A percentile compares a stretch with the other conserved stretches of the same genome.
These are phyloP conservation scores for Eustoma russellianum DNA, from an alignment of 257 asterid species.

Conservation along the genomic window DNA sequence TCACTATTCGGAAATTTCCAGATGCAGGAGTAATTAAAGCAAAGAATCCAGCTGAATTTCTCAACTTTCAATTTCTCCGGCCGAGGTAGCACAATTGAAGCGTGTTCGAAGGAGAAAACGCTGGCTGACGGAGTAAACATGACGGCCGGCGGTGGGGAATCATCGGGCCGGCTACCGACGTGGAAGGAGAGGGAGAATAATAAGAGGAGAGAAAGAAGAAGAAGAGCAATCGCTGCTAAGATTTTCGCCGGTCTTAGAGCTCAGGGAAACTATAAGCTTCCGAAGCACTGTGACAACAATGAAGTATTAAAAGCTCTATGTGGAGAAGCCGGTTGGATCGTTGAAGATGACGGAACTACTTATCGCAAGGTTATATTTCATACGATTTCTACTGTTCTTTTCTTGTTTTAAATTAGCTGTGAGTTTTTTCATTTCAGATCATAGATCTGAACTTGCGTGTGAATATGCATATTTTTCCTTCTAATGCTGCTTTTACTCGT, in stretches of 20 bases:
- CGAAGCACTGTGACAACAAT: slow-evolving; percentile 74
- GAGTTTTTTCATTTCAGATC: background rate
- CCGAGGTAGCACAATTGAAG: background rate
- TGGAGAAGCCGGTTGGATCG: slow-evolving; percentile 74
- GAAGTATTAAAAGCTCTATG: slow-evolving; percentile 83
- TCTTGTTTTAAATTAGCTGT: background rate
- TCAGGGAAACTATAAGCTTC: slow-evolving; percentile 66
- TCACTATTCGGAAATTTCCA: background rate
- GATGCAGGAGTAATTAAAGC: no score
- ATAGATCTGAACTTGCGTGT: slow-evolving; percentile 1
- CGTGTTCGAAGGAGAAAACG: background rate
- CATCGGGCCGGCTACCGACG: slow-evolving; percentile 40
- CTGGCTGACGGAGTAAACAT: slow-evolving; percentile 4
- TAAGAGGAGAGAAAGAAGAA: slow-evolving; percentile 58
- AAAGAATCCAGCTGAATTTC: background rate
- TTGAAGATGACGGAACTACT: slow-evolving; percentile 80
- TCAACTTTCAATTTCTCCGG: background rate
- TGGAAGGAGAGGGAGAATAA: slow-evolving; percentile 91
- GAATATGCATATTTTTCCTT: background rate
- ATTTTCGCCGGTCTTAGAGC: slow-evolving; percentile 65
- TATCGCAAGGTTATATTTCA: slow-evolving; percentile 46
- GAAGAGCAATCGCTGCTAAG: slow-evolving; percentile 81
- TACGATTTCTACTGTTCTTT: background rate
- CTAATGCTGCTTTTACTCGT: background rate
- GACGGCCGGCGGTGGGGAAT: slow-evolving; percentile 19